Evolutionary conservation across 2,329 filamentous ascomycete genomes (phyloP).

Genomic region (Xylaria sp.): DNA sequence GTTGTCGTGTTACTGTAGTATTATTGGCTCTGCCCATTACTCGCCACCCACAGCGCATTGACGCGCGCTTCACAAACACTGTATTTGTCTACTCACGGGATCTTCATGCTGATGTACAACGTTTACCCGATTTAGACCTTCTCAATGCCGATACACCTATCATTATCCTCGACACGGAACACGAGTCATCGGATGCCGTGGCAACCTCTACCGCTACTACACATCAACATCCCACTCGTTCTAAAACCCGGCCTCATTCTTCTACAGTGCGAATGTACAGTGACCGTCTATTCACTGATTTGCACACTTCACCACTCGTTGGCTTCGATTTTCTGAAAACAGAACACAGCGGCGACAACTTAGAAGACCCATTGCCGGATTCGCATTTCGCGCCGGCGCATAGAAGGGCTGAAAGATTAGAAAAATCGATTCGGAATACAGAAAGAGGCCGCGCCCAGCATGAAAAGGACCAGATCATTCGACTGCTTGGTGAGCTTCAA

Average conservation of each 20-base stretch:
- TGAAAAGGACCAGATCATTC: slow-evolving; percentile 72
- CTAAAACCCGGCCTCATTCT: slow-evolving; percentile 51
- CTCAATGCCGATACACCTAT: slow-evolving; percentile 79
- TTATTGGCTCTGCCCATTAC: slow-evolving; percentile 9
- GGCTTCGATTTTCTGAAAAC: slow-evolving; percentile 64
- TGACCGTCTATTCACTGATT: slow-evolving; percentile 65
- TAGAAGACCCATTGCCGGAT: slow-evolving; percentile 67
- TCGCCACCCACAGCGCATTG: slow-evolving; percentile 13
- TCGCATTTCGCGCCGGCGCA: slow-evolving; percentile 64
- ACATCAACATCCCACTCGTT: slow-evolving; percentile 43
- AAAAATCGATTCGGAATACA: slow-evolving; percentile 70
- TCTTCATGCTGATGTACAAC: slow-evolving; percentile 30
- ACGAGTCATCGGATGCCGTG: slow-evolving; percentile 42
- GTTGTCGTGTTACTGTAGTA: slow-evolving; percentile 4
- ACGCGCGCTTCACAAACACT: slow-evolving; percentile 7
- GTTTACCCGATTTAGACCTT: slow-evolving; percentile 65
- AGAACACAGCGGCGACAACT: slow-evolving; percentile 54
- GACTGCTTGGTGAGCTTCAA: slow-evolving; percentile 81
- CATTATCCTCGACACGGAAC: slow-evolving; percentile 69
- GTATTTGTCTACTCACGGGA: not conserved
- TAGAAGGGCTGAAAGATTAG: slow-evolving; percentile 67
- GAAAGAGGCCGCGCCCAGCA: slow-evolving; percentile 73
- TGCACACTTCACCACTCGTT: slow-evolving; percentile 66
- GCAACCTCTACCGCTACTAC: slow-evolving; percentile 52
- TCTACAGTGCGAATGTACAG: slow-evolving; percentile 61